Conservation (phyloP, 176 grass and related monocot genomes). For the Musa schizocarpa region DNA sequence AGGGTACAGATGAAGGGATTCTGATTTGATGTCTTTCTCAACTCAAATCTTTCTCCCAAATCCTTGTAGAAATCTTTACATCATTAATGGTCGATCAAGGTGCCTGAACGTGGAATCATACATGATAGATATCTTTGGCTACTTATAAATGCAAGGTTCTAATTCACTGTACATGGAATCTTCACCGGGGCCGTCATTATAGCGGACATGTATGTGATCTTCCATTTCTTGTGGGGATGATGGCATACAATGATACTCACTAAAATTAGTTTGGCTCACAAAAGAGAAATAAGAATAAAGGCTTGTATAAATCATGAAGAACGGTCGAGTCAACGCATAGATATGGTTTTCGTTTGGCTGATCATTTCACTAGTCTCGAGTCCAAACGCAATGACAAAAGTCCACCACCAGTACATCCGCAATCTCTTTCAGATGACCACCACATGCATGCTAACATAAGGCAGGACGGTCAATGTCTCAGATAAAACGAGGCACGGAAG, state of each 20-base stretch:
- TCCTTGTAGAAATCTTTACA: no score
- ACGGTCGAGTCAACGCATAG: no score
- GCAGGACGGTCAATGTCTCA: not conserved
- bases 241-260: no score
- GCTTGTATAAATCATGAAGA: no score
- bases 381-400: not conserved
- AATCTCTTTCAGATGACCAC: not conserved
- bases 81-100: no score
- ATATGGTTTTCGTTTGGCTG: not conserved
- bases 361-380: not conserved
- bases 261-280: no score
- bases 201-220: no score
- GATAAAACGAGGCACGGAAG: not conserved
- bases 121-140: not conserved
- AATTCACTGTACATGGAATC: constrained; percentile 1
- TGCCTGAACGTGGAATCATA: not conserved
- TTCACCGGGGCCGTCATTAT: no score
- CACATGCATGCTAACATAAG: constrained; percentile 7
- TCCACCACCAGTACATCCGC: not conserved
- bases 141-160: not conserved
- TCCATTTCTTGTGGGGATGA: no score
- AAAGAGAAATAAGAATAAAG: no score
- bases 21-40: not conserved
- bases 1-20: not conserved
- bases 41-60: no score